Evolutionary conservation across 495 filamentous ascomycete species (phyloP).

Genomic region (Darksidea phi): DNA sequence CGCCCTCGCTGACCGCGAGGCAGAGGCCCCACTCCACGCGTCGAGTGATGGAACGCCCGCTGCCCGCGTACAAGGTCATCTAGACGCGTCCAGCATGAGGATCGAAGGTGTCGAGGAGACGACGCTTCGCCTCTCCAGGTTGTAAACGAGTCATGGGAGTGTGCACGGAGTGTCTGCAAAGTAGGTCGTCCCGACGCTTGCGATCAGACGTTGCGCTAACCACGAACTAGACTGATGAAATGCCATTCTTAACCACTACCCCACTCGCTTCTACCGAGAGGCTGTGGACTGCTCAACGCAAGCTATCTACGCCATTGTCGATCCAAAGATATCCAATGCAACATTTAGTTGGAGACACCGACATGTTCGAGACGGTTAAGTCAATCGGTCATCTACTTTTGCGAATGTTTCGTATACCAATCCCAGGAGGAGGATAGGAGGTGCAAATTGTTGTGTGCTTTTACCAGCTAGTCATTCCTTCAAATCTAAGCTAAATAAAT

Average conservation of each 20-base stretch:
- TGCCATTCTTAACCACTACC: conserved; percentile 26
- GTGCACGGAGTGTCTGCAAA: conserved; percentile 20
- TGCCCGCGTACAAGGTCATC: conserved; percentile 35
- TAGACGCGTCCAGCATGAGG: conserved; percentile 23
- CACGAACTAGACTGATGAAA: conserved; percentile 15
- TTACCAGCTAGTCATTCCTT: conserved; percentile 20
- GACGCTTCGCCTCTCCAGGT: conserved; percentile 35
- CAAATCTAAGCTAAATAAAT: not conserved
- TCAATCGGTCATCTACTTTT: conserved; percentile 6
- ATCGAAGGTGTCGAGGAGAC: conserved; percentile 1
- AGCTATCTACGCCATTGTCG: not conserved
- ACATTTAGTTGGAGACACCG: not conserved
- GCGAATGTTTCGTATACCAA: conserved; percentile 10
- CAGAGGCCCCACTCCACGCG: conserved; percentile 66
- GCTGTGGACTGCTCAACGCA: not conserved
- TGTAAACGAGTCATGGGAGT: conserved; percentile 27
- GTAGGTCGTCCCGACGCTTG: conserved; percentile 5
- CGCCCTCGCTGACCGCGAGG: conserved; percentile 89
- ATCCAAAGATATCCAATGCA: not conserved
- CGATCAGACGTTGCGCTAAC: not conserved
- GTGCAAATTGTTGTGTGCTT: conserved; percentile 13
- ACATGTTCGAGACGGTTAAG: not conserved
- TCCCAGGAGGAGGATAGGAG: not conserved
- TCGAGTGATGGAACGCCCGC: conserved; percentile 59
- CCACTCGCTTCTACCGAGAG: conserved; percentile 31